These are phyloP conservation scores for Chimonanthus salicifolius DNA, from an alignment of 164 flowering plant genomes.

Conservation along the genomic window DNA sequence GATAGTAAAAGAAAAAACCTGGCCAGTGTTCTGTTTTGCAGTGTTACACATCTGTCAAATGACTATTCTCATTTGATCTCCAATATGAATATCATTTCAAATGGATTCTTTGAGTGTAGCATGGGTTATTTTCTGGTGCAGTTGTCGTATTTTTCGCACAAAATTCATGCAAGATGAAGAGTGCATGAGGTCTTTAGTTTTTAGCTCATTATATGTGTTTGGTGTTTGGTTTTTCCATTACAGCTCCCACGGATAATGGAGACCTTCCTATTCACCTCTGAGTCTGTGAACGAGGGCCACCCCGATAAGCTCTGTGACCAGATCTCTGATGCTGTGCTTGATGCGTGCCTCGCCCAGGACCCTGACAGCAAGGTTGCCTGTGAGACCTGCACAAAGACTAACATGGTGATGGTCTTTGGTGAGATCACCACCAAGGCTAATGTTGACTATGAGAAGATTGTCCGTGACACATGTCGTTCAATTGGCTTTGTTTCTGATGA, in stretches of 20 bases:
- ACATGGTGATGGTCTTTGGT: constrained; percentile 71
- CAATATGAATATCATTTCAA: neutral
- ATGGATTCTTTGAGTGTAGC: neutral
- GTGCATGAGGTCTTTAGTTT: neutral
- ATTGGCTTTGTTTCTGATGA: constrained; percentile 61
- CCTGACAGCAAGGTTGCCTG: constrained; percentile 77
- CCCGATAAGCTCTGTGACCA: constrained; percentile 77
- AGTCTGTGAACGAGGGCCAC: constrained; percentile 74
- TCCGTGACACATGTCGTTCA: constrained; percentile 54
- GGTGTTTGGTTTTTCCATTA: neutral
- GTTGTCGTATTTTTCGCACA: too few species aligned
- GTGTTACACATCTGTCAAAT: neutral
- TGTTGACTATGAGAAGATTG: constrained; percentile 60
- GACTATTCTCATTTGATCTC: neutral
- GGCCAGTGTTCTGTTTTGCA: too few species aligned
- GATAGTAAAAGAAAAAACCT: too few species aligned
- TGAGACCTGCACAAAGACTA: constrained; percentile 66
- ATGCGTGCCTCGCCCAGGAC: constrained; percentile 65
- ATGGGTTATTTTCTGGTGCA: neutral
- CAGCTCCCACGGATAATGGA: constrained; percentile 29
- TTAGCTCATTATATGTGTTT: neutral
- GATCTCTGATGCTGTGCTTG: constrained; percentile 71
- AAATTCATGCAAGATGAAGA: neutral
- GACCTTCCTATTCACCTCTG: constrained; percentile 65
- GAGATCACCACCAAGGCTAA: constrained; percentile 69